These are phyloP conservation scores for Ustilago lituana DNA, from an alignment of 1,284 basidiomycete species.

Conservation along the genomic window DNA sequence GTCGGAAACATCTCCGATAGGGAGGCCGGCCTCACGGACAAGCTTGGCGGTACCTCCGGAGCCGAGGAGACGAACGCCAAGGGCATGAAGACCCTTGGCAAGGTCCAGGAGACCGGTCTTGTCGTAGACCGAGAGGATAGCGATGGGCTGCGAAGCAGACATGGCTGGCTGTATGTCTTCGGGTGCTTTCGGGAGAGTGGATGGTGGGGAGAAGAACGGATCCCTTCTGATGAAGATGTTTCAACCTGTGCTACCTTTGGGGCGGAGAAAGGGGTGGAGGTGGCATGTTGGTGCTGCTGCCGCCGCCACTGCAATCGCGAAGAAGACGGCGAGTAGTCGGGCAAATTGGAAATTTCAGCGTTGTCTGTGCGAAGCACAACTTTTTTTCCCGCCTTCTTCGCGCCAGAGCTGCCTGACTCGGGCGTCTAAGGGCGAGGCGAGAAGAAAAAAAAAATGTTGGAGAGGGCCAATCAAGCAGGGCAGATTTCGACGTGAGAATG, in stretches of 20 bases:
- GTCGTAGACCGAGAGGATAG: slow-evolving; percentile 95
- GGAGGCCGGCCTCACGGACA: slow-evolving; percentile 90
- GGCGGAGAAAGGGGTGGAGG: background rate
- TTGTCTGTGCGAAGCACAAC: slow-evolving; percentile 7
- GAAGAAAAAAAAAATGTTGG: slow-evolving; percentile 14
- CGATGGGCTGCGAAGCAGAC: slow-evolving; percentile 68
- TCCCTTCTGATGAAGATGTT: no score
- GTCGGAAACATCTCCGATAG: slow-evolving; percentile 94
- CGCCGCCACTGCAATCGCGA: no score
- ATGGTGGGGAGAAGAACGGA: slow-evolving; percentile 12
- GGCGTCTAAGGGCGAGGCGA: background rate
- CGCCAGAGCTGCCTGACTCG: slow-evolving; percentile 14
- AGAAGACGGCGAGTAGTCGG: slow-evolving; percentile 1
- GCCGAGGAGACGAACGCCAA: slow-evolving; percentile 88
- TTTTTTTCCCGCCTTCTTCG: slow-evolving; percentile 17
- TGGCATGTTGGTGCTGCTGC: no score
- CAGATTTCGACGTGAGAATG: slow-evolving; percentile 13
- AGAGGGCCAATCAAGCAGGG: slow-evolving; percentile 18
- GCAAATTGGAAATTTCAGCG: slow-evolving; percentile 4
- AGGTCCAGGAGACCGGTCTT: slow-evolving; percentile 90
- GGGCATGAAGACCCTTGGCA: slow-evolving; percentile 80
- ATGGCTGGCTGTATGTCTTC: slow-evolving; percentile 13
- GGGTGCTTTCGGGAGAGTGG: background rate
- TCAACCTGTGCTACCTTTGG: no score
- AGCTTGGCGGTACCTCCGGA: slow-evolving; percentile 98